A percentile compares a stretch with the other conserved stretches of the same genome.
These are phyloP conservation scores for Linaria vulgaris DNA, from an alignment of 257 asterid species.

Conservation along the genomic window DNA sequence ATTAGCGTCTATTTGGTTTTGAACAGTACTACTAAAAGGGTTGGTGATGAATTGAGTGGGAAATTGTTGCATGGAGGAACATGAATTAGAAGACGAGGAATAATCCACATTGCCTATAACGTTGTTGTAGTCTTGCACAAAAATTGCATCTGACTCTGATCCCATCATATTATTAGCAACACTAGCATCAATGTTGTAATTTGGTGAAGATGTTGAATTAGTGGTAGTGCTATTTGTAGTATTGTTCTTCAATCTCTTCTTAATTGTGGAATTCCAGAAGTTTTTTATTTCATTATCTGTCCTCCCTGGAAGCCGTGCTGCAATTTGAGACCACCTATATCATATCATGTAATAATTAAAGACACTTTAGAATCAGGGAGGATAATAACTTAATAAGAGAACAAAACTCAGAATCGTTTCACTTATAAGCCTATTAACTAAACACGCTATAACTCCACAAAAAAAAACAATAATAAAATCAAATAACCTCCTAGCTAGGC, in stretches of 20 bases:
- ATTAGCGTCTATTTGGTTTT: slow-evolving; percentile 22
- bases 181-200: slow-evolving; percentile 1
- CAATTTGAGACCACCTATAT: slow-evolving; percentile 98
- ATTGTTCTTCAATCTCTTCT: slow-evolving; percentile 67
- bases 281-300: slow-evolving; percentile 93
- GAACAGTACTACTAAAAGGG: slow-evolving; percentile 40
- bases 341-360: too few relatives aligned
- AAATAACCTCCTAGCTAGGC: too few relatives aligned
- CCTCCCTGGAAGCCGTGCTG: slow-evolving; percentile 89
- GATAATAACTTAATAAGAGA: too few relatives aligned
- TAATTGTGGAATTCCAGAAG: slow-evolving; percentile 87
- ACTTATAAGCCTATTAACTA: too few relatives aligned
- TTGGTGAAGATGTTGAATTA: slow-evolving; percentile 33
- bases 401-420: too few relatives aligned
- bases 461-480: too few relatives aligned
- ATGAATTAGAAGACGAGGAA: slow-evolving; percentile 55
- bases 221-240: slow-evolving; percentile 14
- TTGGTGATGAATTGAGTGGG: slow-evolving; percentile 40
- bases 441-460: too few relatives aligned
- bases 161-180: neutral
- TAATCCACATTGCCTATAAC: slow-evolving; percentile 50
- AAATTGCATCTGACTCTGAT: slow-evolving; percentile 22
- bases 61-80: slow-evolving; percentile 44
- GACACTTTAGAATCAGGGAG: too few relatives aligned
- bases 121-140: slow-evolving; percentile 71